Base-by-base conservation (phyloP, 2,329 filamentous ascomycete species). In the Ascochyta fabae region DNA sequence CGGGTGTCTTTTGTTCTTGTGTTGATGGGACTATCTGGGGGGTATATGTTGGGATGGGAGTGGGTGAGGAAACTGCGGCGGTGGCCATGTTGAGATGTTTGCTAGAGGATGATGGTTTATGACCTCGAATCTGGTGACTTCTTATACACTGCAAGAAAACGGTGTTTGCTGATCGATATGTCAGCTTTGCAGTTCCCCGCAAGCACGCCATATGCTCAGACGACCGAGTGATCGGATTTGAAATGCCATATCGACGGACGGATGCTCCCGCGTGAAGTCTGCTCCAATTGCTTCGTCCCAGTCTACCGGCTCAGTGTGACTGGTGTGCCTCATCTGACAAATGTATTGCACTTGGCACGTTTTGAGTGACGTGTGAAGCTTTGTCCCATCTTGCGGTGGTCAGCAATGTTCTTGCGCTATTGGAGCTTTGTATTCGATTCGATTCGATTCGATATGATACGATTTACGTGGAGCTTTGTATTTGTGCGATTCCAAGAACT, bases 151-250 rank as follows among this genome's bases (percentile, higher is more conserved):
- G 22, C 12, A 19, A 35, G 39, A 34, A 24, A 9, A 43, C 22
- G 19, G 19, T 40, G 22, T 23, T 16, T 15, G 42, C n/a, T 31
- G 22, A 7, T 24, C 23, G 58, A 68, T 67, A 66, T 64, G 63
- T 69, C 60, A 69, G 63, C 66, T 61, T 42, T 23, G 50, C 19
- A 54, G 58, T 69, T 69, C 69, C 68, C 69, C 69, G 67, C 69
- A 72, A 69, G 68, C 69, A 72, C 69, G 68, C 58, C 52, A 72
- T 72, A 53, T 43, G 19, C 22, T 62, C 36, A 58, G 48, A 47
- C 35, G 10, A 55, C 50, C 26, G 49, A 53, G 59, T 62, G 45
- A 65, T 62, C 41, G 48, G 51, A 52, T 62, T 66, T 62, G 57
- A 65, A 66, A 64, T 59, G 50, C 39, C 26, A 54, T 27, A 44